Evolutionary conservation across 1,139 yeast genomes (phyloP).

Genomic region (Pichia sp.): DNA sequence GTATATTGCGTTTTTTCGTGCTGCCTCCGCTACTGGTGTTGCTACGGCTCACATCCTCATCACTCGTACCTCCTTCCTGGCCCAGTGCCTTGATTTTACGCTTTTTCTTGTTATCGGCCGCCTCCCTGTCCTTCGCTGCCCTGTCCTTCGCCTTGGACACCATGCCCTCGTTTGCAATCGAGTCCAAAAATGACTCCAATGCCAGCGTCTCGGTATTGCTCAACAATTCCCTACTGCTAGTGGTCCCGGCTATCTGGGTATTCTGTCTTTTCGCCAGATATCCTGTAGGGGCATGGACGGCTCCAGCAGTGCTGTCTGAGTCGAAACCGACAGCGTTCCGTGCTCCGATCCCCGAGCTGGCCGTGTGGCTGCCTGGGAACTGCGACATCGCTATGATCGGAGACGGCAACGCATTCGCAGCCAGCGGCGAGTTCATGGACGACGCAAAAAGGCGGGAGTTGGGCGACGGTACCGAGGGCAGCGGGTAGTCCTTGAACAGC

Average conservation of each 20-base stretch:
- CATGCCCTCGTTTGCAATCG: slow-evolving; percentile 33
- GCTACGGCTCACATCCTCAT: too few relatives aligned
- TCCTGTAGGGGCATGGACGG: neutral
- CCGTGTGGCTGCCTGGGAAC: neutral
- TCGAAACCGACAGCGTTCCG: neutral
- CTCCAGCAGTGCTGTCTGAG: neutral
- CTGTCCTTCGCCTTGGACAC: neutral
- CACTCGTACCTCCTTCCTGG: neutral
- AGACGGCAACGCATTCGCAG: neutral
- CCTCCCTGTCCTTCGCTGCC: neutral
- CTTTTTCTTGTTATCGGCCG: neutral
- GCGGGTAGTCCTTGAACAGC: neutral
- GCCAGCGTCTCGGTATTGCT: slow-evolving; percentile 35
- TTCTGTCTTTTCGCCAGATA: neutral
- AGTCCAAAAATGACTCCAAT: slow-evolving; percentile 37
- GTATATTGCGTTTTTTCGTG: neutral
- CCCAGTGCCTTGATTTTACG: neutral
- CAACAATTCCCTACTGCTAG: slow-evolving; percentile 18
- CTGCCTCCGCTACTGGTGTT: neutral
- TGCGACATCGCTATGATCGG: neutral
- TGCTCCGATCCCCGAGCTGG: neutral
- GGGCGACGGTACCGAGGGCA: neutral
- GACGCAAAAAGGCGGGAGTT: neutral
- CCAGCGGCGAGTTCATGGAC: neutral
- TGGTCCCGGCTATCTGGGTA: slow-evolving; percentile 13